These are phyloP conservation scores for Dothistroma pini DNA, from an alignment of 2,329 filamentous ascomycete genomes.

Conservation along the genomic window DNA sequence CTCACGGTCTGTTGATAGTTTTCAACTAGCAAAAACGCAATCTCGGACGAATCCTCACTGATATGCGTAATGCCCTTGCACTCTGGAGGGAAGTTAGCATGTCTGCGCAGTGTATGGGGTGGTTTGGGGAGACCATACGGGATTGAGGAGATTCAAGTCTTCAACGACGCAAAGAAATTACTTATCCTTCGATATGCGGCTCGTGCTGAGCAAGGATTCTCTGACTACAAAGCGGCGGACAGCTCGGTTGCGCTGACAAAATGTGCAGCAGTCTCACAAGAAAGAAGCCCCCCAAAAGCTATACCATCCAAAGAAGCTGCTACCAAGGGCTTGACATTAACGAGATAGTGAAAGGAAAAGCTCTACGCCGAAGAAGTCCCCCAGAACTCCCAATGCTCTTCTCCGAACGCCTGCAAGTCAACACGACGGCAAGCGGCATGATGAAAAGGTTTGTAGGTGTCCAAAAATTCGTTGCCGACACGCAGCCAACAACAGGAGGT, in stretches of 20 bases:
- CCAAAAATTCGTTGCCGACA: background rate
- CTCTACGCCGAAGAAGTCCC: background rate
- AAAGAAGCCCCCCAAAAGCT: background rate
- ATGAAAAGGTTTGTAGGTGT: background rate
- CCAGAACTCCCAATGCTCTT: background rate
- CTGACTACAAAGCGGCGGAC: background rate
- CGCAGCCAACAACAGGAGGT: background rate
- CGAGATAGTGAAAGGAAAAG: background rate
- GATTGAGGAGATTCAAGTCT: no score
- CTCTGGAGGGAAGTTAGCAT: conserved; percentile 48
- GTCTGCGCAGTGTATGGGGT: background rate
- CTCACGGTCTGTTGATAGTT: conserved; percentile 70
- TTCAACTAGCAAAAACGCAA: conserved; percentile 88
- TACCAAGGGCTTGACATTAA: background rate
- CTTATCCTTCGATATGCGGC: background rate
- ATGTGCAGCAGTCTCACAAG: background rate
- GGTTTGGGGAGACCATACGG: background rate
- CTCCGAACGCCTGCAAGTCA: background rate
- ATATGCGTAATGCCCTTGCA: conserved; percentile 77
- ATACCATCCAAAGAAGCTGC: background rate
- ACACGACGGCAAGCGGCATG: background rate
- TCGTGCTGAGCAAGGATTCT: background rate
- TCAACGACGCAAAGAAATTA: background rate
- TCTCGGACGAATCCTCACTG: conserved; percentile 87
- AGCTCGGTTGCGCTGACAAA: background rate